Evolutionary conservation across 2,329 filamentous ascomycete genomes (phyloP).

Genomic region (Emmonsiellopsis sp.): DNA sequence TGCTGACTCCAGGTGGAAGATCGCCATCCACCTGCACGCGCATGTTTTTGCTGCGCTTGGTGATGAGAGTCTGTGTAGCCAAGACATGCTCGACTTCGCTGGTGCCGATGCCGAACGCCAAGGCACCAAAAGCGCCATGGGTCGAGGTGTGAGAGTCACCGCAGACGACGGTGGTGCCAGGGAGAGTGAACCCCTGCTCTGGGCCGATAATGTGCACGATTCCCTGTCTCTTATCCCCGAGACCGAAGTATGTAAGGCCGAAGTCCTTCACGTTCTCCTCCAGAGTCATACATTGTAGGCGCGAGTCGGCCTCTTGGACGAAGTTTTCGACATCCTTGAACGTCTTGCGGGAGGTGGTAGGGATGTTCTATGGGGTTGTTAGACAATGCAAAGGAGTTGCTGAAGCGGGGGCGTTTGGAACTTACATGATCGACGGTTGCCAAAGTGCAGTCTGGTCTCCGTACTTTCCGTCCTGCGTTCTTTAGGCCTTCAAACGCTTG

Average conservation of each 20-base stretch:
- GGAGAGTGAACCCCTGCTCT: conserved; percentile 96
- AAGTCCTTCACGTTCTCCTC: conserved; percentile 98
- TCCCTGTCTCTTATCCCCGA: conserved; percentile 91
- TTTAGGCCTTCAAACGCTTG: conserved; percentile 96
- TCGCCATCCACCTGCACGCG: conserved; percentile 89
- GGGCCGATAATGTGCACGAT: conserved; percentile 98
- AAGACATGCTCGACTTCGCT: conserved; percentile 98
- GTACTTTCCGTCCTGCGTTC: conserved; percentile 78
- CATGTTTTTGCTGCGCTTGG: conserved; percentile 97
- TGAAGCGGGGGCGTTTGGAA: conserved; percentile 11
- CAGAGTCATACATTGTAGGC: conserved; percentile 86
- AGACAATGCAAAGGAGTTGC: not conserved
- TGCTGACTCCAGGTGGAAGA: conserved; percentile 81
- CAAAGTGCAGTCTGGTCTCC: conserved; percentile 91
- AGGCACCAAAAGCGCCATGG: conserved; percentile 88
- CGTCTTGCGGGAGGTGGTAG: conserved; percentile 79
- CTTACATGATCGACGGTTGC: conserved; percentile 93
- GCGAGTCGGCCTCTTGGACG: conserved; percentile 88
- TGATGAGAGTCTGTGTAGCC: conserved; percentile 90
- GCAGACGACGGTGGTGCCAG: conserved; percentile 92
- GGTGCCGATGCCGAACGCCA: conserved; percentile 95
- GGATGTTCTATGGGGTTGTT: conserved; percentile 62
- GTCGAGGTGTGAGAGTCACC: conserved; percentile 98
- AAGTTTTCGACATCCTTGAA: conserved; percentile 92
- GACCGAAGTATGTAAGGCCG: conserved; percentile 91